phyloP scores from a whole-genome alignment of 306 rosid genomes.

The Castanopsis chinensis region DNA sequence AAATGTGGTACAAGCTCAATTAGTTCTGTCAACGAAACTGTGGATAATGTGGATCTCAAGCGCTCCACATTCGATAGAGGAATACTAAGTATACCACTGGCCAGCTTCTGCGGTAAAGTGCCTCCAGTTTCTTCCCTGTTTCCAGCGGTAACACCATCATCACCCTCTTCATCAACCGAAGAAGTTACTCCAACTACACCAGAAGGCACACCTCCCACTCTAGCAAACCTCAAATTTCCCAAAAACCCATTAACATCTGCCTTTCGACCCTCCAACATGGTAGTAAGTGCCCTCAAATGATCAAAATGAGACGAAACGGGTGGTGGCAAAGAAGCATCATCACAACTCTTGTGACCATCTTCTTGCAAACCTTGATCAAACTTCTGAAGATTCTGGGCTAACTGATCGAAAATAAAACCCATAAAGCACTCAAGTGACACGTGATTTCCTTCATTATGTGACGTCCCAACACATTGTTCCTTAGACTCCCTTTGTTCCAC shows the following conservation, averaged over 20 bases:
- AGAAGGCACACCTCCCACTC: slow-evolving; percentile 84
- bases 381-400: slow-evolving; percentile 61
- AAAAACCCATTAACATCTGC: slow-evolving; percentile 74
- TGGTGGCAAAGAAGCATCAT: slow-evolving; percentile 22
- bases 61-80: slow-evolving; percentile 99
- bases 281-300: slow-evolving; percentile 53
- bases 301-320: slow-evolving; percentile 39
- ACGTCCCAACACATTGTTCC: slow-evolving; percentile 26
- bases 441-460: slow-evolving; percentile 50
- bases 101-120: slow-evolving; percentile 77
- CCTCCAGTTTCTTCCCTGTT: slow-evolving; percentile 61
- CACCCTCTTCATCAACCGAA: slow-evolving; percentile 60
- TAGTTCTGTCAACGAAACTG: slow-evolving; percentile 83
- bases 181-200: slow-evolving; percentile 60
- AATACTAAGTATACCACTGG: slow-evolving; percentile 72
- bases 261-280: slow-evolving; percentile 64
- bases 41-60: slow-evolving; percentile 80
- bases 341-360: slow-evolving; percentile 27
- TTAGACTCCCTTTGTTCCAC: slow-evolving; percentile 52
- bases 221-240: slow-evolving; percentile 89
- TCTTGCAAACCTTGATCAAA: slow-evolving; percentile 47
- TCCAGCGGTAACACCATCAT: slow-evolving; percentile 40
- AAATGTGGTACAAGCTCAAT: slow-evolving; percentile 86
- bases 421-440: slow-evolving; percentile 67
- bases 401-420: slow-evolving; percentile 73